phyloP scores from a whole-genome alignment of 2,329 filamentous ascomycete species.

The Talaromyces sp. region DNA sequence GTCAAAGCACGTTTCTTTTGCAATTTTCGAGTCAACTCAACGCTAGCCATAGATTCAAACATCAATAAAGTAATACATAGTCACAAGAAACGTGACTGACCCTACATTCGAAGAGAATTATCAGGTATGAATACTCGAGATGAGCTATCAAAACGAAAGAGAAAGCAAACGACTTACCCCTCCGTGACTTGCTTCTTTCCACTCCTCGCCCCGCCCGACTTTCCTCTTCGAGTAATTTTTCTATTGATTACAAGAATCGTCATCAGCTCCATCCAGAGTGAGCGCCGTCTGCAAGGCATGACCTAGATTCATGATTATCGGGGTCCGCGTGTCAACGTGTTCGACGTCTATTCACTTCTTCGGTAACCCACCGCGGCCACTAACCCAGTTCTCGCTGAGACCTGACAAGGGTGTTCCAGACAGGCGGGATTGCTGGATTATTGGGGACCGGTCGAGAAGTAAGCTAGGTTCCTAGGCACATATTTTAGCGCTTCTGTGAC shows the following conservation, averaged over 20 bases:
- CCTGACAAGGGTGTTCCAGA: slow-evolving; percentile 3
- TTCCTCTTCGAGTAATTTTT: not conserved
- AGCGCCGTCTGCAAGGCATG: not conserved
- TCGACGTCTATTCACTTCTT: not conserved
- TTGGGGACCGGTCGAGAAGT: not conserved
- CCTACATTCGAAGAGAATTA: not conserved
- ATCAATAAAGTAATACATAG: not conserved
- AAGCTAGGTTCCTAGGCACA: not conserved
- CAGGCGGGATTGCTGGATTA: not conserved
- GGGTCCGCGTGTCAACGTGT: not conserved
- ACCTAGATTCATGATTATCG: not conserved
- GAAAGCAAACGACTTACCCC: not conserved
- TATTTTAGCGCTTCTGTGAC: not conserved
- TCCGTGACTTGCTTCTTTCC: not conserved
- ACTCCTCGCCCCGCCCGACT: not conserved
- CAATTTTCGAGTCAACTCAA: not conserved
- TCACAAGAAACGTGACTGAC: not conserved
- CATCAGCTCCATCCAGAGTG: not conserved
- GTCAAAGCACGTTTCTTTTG: not conserved
- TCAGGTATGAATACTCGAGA: not conserved
- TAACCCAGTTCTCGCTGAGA: not conserved
- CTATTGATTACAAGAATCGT: not conserved
- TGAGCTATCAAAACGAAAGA: not conserved
- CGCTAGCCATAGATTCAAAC: not conserved
- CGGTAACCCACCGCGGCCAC: not conserved